Conservation (phyloP, 1,284 basidiomycete genomes). For the Singerocomus rubriflavus region DNA sequence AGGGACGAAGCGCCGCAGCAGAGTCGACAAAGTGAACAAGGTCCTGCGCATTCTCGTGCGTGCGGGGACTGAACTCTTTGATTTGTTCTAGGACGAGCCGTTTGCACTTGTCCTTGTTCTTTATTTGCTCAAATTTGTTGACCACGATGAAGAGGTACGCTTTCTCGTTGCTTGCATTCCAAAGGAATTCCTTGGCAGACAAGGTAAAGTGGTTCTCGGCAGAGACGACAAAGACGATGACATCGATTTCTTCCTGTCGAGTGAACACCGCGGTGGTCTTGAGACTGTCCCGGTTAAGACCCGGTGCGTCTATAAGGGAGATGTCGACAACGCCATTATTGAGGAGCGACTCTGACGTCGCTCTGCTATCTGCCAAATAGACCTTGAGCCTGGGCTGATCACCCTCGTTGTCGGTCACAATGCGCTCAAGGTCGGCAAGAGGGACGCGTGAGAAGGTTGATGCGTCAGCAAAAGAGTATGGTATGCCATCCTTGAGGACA, state of each 20-base stretch:
- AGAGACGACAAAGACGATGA: conserved; percentile 97
- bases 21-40: conserved; percentile 99
- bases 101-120: conserved; percentile 93
- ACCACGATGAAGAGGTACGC: conserved; percentile 98
- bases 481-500: conserved; percentile 61
- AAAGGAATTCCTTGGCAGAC: conserved; percentile 93
- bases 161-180: conserved; percentile 94
- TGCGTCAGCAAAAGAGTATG: conserved; percentile 74
- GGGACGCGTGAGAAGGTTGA: conserved; percentile 73
- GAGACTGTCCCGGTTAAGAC: conserved; percentile 93
- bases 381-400: conserved; percentile 77
- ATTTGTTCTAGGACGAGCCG: conserved; percentile 93
- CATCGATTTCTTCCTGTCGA: conserved; percentile 97
- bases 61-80: conserved; percentile 86
- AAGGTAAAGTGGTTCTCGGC: conserved; percentile 99
- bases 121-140: conserved; percentile 96
- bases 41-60: conserved; percentile 88
- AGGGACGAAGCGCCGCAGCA: conserved; percentile 60
- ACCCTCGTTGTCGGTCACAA: conserved; percentile 79
- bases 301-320: conserved; percentile 97
- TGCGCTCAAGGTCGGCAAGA: conserved; percentile 74
- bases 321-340: conserved; percentile 98
- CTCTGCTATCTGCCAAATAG: conserved; percentile 76
- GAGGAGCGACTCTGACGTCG: conserved; percentile 78
- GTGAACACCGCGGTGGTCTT: conserved; percentile 97